Evolutionary conservation across 495 filamentous ascomycete genomes (phyloP), one percentile per base, ranked within the genome.

Genomic region (Daldinia decipiens): DNA sequence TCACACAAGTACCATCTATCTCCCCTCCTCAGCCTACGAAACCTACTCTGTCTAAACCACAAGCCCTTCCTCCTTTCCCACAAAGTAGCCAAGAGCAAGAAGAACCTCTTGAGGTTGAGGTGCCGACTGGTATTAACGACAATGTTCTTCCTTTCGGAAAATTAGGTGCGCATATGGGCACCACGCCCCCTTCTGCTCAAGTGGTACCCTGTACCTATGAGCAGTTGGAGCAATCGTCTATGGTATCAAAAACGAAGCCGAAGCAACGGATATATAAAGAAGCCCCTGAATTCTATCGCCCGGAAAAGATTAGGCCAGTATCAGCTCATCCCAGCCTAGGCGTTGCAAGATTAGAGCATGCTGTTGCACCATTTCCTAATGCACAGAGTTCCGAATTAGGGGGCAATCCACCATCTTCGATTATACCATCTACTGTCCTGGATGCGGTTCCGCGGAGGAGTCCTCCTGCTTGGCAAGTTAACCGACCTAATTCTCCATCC

Each of bases 51-150:
- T 5, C 38, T 11, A 43, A 50, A 63, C 29, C 29, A 9, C 24
- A 26, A 50, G 34, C 57, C 11, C 24, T 73, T 0, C 26, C 15
- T 7, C 29, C 71, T 0, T 76, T 81, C 26, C 74, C 77, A 21
- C 71, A 71, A 5, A 83, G 79, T 57, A 78, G 73, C 36, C 77
- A 76, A 40, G 69, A 63, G 5, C 81, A 82, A 15, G 87, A 82
- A 13, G 87, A 81, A 2, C 81, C 82, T n/a, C 82, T 89, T 74
- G 86, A 89, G 50, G 72, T 85, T 13, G 80, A 82, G 73, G 76
- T 86, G 5, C 87, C 87, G 26, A 77, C 78, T 57, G 82, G 85
- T 4, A 77, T 88, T 13, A 78, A 76, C 19, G 78, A 83, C 36
- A 43, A 40, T 24, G 38, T 76, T 7, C 65, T 75, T 5, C 61